Evolutionary conservation across 345 rosid species (phyloP).

Genomic region (Kernera saxatilis): DNA sequence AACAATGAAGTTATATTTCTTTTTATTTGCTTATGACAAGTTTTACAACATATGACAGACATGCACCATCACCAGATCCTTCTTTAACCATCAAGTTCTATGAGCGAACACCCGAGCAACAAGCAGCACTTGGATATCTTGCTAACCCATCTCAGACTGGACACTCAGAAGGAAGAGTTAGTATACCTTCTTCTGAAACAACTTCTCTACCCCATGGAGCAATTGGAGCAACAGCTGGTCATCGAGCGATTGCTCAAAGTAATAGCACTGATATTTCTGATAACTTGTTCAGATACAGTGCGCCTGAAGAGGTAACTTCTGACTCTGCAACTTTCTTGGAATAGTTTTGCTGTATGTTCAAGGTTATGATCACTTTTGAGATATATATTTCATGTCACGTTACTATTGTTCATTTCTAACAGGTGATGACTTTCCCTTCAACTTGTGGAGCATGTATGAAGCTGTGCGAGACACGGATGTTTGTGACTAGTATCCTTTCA

Average conservation of each 20-base stretch:
- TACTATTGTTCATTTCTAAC: not conserved
- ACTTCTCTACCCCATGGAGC: slow-evolving; percentile 60
- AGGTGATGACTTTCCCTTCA: slow-evolving; percentile 47
- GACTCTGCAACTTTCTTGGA: not conserved
- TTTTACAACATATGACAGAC: slow-evolving; percentile 34
- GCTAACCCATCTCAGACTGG: slow-evolving; percentile 44
- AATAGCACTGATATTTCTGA: slow-evolving; percentile 71
- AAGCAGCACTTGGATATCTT: slow-evolving; percentile 62
- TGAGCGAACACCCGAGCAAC: slow-evolving; percentile 86
- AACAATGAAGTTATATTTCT: not conserved
- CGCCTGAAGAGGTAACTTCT: slow-evolving; percentile 77
- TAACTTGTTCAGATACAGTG: slow-evolving; percentile 65
- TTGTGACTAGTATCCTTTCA: slow-evolving; percentile 43
- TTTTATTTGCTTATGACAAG: not conserved
- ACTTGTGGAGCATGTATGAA: slow-evolving; percentile 39
- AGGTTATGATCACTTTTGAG: not conserved
- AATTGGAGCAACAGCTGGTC: slow-evolving; percentile 77
- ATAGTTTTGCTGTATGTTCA: not conserved
- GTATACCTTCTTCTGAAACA: slow-evolving; percentile 30
- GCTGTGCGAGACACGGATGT: slow-evolving; percentile 41
- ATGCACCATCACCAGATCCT: slow-evolving; percentile 84
- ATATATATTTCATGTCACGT: not conserved
- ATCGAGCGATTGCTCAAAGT: slow-evolving; percentile 83
- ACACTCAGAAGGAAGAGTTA: slow-evolving; percentile 31
- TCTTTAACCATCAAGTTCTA: slow-evolving; percentile 61